phyloP scores from a whole-genome alignment of 257 asterid species.

The Nicotiana tomentosiformis region DNA sequence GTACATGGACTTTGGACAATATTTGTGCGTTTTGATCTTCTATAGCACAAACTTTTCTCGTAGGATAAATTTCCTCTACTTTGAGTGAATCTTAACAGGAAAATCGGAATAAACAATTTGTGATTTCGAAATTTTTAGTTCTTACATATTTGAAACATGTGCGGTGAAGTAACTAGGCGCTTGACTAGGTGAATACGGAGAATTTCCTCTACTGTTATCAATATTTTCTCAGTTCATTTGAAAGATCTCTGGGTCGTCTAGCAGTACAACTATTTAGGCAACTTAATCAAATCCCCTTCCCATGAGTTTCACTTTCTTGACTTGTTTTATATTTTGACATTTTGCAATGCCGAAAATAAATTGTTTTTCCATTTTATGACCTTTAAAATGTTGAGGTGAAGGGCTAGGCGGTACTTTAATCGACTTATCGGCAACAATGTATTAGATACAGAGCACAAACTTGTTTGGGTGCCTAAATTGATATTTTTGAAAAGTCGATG shows the following conservation, averaged over 20 bases:
- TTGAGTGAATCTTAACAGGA: neutral
- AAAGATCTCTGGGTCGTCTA: neutral
- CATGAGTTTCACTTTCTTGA: neutral
- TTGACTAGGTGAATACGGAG: neutral
- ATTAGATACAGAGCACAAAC: neutral
- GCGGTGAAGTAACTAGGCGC: neutral
- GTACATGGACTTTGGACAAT: neutral
- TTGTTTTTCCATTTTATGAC: neutral
- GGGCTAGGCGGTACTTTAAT: neutral
- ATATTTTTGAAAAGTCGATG: neutral
- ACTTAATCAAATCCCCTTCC: neutral
- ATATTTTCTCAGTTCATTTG: neutral
- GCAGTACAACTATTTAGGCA: neutral
- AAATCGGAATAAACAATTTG: neutral
- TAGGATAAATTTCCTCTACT: neutral
- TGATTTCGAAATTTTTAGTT: neutral
- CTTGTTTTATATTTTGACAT: neutral
- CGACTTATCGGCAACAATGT: neutral
- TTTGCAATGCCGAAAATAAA: neutral
- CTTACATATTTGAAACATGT: neutral
- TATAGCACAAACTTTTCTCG: neutral
- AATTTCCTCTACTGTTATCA: neutral
- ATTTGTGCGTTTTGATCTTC: neutral
- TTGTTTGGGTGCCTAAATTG: neutral
- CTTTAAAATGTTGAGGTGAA: neutral